Percentiles rank a stretch among this genome's conserved stretches.
Evolutionary conservation across 2,329 filamentous ascomycete genomes (phyloP).

Genomic region (Calonectria montana): DNA sequence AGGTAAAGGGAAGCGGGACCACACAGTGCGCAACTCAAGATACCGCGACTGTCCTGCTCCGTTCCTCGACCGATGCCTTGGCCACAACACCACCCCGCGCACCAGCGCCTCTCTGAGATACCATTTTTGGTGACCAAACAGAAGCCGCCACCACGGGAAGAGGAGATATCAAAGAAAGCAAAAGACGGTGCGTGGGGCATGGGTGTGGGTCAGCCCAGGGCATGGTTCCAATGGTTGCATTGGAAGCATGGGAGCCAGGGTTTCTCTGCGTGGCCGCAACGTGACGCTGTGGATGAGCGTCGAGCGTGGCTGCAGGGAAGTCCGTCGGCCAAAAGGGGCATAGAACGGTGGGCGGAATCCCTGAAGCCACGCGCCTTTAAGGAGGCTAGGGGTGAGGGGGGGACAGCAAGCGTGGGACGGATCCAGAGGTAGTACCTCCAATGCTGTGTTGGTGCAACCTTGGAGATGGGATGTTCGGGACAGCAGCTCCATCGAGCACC

Average conservation of each 20-base stretch:
- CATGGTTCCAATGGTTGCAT: constrained; percentile 35
- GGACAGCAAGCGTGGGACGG: constrained; percentile 14
- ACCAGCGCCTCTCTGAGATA: not conserved
- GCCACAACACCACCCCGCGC: not conserved
- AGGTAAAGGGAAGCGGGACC: not conserved
- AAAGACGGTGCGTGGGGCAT: constrained; percentile 35
- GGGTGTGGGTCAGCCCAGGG: constrained; percentile 27
- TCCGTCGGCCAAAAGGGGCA: constrained; percentile 38
- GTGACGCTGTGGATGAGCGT: constrained; percentile 43
- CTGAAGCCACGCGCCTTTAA: constrained; percentile 53
- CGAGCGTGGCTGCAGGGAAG: constrained; percentile 42
- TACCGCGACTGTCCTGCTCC: constrained; percentile 6
- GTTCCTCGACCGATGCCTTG: not conserved
- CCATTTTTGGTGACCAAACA: constrained; percentile 9
- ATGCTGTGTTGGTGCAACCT: constrained; percentile 20
- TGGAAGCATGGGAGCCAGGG: constrained; percentile 24
- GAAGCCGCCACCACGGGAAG: constrained; percentile 6
- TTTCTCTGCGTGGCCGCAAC: constrained; percentile 46
- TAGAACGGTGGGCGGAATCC: constrained; percentile 44
- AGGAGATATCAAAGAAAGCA: constrained; percentile 10
- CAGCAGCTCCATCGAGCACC: constrained; percentile 12
- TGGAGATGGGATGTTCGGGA: constrained; percentile 3
- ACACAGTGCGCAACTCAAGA: constrained; percentile 10
- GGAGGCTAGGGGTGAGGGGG: constrained; percentile 22
- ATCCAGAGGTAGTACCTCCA: constrained; percentile 20